A percentile compares a stretch with the other conserved stretches of the same genome.
phyloP scores from a whole-genome alignment of 768 basidiomycete species.

The Megacollybia marginata region DNA sequence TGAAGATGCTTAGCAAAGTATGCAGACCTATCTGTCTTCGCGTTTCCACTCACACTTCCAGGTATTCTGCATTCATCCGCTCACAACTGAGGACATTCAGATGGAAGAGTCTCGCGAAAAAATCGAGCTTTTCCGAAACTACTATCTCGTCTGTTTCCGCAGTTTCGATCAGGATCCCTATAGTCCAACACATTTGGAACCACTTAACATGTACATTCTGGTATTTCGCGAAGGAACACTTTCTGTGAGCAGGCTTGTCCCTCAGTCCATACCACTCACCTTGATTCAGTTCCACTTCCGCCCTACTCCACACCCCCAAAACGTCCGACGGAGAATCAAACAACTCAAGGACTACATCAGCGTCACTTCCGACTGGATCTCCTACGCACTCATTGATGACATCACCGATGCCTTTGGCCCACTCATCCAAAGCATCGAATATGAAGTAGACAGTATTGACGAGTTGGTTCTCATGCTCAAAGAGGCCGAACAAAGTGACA shows the following conservation, averaged over 20 bases:
- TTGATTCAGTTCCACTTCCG: constrained; percentile 84
- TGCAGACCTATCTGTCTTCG: constrained; percentile 1
- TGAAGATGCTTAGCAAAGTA: constrained; percentile 95
- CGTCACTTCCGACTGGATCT: constrained; percentile 99
- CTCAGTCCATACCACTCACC: neutral
- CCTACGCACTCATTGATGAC: constrained; percentile 98
- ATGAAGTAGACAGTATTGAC: constrained; percentile 98
- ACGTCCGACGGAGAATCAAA: constrained; percentile 95
- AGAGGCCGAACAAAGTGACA: constrained; percentile 94
- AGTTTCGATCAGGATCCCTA: constrained; percentile 99
- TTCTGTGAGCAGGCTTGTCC: constrained; percentile 51
- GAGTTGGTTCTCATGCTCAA: constrained; percentile 96
- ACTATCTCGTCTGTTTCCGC: constrained; percentile 98
- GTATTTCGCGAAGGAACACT: constrained; percentile 96
- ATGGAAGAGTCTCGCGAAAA: constrained; percentile 99
- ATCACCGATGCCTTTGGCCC: constrained; percentile 99
- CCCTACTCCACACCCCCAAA: constrained; percentile 95
- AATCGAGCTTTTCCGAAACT: constrained; percentile 97
- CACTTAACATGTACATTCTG: constrained; percentile 99
- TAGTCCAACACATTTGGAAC: constrained; percentile 94
- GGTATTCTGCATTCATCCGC: constrained; percentile 96
- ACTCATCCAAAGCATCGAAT: constrained; percentile 96
- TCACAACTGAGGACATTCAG: constrained; percentile 98
- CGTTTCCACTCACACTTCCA: constrained; percentile 20
- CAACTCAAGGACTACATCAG: constrained; percentile 98